A percentile compares a stretch with the other conserved stretches of the same genome.
Evolutionary conservation across 352 stramenopile species (phyloP).

Genomic region (Phytophthora vignae): DNA sequence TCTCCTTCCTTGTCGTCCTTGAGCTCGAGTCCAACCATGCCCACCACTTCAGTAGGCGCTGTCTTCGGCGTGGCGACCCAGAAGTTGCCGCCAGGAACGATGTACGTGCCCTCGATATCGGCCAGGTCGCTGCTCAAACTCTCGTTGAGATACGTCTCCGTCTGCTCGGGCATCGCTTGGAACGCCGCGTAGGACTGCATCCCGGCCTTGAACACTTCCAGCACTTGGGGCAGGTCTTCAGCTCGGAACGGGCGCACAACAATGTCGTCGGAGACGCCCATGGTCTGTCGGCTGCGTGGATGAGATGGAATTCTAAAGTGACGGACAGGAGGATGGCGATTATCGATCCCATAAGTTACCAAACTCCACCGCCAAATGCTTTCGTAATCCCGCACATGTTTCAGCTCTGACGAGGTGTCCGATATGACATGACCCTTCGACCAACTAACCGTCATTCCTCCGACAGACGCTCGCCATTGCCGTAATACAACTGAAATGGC

Average conservation of each 20-base stretch:
- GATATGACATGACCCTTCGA: neutral
- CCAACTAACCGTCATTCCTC: no score
- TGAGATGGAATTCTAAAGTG: neutral
- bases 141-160: constrained; percentile 29
- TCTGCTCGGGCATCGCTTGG: constrained; percentile 14
- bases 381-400: neutral
- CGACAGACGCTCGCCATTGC: no score
- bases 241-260: constrained; percentile 34
- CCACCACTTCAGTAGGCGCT: constrained; percentile 28
- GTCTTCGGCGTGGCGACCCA: constrained; percentile 46
- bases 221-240: constrained; percentile 38
- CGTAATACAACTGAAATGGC: no score
- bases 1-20: constrained; percentile 36
- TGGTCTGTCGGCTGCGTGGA: neutral
- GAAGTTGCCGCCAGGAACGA: constrained; percentile 49
- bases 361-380: no score
- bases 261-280: constrained; percentile 12
- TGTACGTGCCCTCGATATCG: constrained; percentile 50
- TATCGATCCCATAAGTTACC: no score
- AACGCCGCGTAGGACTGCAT: constrained; percentile 40
- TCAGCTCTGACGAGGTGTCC: neutral
- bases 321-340: neutral
- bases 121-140: constrained; percentile 42
- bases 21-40: constrained; percentile 40
- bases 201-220: constrained; percentile 36